A percentile compares a stretch with the other conserved stretches of the same genome.
phyloP scores from a whole-genome alignment of 192 early-diverging fungal genomes.

The Backusella tuberculispora region DNA sequence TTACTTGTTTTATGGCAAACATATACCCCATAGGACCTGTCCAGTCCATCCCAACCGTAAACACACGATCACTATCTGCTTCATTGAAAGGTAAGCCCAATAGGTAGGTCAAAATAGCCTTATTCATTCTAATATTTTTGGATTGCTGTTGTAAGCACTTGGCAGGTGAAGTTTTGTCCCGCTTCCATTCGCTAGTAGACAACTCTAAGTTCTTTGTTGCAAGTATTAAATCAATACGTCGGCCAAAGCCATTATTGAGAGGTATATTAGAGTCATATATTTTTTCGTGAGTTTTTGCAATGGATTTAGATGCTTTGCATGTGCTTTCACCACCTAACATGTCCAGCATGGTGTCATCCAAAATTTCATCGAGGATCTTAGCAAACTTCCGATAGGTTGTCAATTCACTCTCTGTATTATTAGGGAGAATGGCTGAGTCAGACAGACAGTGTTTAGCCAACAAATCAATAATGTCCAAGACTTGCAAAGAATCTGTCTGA shows the following conservation, averaged over 20 bases:
- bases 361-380: too few relatives aligned
- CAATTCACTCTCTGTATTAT: background rate
- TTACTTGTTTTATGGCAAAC: conserved; percentile 8
- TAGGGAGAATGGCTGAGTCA: background rate
- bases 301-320: too few relatives aligned
- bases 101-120: conserved; percentile 13
- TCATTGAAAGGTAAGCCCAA: conserved; percentile 5
- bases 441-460: conserved; percentile 3
- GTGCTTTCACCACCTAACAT: too few relatives aligned
- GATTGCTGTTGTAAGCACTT: conserved; percentile 9
- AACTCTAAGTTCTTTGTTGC: conserved; percentile 3
- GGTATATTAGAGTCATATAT: conserved; percentile 8
- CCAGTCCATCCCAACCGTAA: conserved; percentile 23
- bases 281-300: conserved; percentile 13
- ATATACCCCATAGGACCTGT: background rate
- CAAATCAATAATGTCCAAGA: background rate
- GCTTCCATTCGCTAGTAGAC: conserved; percentile 15
- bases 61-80: background rate
- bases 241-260: conserved; percentile 4
- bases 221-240: conserved; percentile 11
- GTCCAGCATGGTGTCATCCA: too few relatives aligned
- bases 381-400: conserved; percentile 2
- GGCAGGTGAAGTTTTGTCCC: background rate
- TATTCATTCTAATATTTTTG: conserved; percentile 24
- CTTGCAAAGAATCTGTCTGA: background rate